Evolutionary conservation across 345 rosid species (phyloP), one percentile per base, ranked within the genome.

Genomic region (Salix suchowensis): DNA sequence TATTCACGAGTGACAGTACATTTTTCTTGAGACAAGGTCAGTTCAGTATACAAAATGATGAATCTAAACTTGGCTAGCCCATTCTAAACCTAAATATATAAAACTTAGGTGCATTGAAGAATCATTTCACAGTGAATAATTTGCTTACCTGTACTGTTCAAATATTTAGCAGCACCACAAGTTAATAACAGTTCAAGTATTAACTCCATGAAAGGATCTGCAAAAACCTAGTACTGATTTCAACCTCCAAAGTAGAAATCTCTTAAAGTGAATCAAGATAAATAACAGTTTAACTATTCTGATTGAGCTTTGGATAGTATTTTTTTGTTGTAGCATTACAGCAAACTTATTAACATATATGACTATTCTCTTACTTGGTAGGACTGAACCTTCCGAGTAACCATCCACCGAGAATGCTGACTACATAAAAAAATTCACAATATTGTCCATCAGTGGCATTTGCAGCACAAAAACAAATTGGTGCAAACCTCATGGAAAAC

Each of bases 401-500:
- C 58, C 58, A 52, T 52, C 58, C n/a, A 6, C 58, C 58, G n/a
- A 52, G n/a, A 52, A 52, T 52, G 58, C 58, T 52, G 58, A 52
- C 58, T 52, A 19, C 2, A 7, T 52, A 52, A 32, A 74, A 46
- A 64, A 14, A 24, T 54, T 50, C 67, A 40, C 68, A 61, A 52
- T 61, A n/a, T 54, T 84, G 39, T 60, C 62, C 39, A 82, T 82
- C 77, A 83, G 76, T 82, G 83, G 61, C 82, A 82, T 81, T 86
- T 89, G 86, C 88, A 88, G 74, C 72, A 39, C 54, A 84, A 83
- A 78, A 95, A 93, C 84, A 95, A 77, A 76, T 77, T 76, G 54
- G 89, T 55, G 82, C 98, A 93, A 78, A 93, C 97, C 85, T 91
- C 90, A 52, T 93, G 89, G 74, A 92, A 95, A 76, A 86, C 89